These are phyloP conservation scores for Styphnolobium japonicum DNA, from an alignment of 306 rosid genomes.

Conservation along the genomic window DNA sequence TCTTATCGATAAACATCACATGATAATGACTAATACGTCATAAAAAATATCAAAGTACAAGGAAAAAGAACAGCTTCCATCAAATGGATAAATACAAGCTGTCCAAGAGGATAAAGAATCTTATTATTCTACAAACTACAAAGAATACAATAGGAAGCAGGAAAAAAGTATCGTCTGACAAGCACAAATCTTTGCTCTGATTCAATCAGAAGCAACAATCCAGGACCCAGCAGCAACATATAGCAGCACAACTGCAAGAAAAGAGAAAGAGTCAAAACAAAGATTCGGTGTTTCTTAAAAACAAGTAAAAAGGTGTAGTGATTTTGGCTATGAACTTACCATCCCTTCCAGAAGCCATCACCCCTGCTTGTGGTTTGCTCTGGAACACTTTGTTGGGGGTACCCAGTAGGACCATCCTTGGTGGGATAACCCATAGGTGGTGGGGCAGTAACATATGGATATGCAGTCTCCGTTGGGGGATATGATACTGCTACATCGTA, in stretches of 20 bases:
- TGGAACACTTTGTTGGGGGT: constrained; percentile 1
- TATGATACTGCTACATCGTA: neutral
- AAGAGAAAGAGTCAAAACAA: neutral
- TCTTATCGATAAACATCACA: neutral
- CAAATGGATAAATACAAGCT: neutral
- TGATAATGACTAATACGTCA: neutral
- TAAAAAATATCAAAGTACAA: neutral
- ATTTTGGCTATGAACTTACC: constrained; percentile 9
- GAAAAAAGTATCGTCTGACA: neutral
- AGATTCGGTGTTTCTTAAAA: neutral
- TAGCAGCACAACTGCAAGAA: constrained; percentile 29
- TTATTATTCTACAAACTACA: constrained; percentile 10
- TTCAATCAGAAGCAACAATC: constrained; percentile 24
- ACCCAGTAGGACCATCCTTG: neutral
- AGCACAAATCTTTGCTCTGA: neutral
- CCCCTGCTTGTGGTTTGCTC: constrained; percentile 23
- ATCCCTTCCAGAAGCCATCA: constrained; percentile 39
- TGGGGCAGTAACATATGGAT: constrained; percentile 9
- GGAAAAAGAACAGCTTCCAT: neutral
- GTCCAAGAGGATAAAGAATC: neutral
- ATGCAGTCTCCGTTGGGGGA: neutral
- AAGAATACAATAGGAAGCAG: constrained; percentile 20
- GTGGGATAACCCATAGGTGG: constrained; percentile 21
- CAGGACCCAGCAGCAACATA: constrained; percentile 40
- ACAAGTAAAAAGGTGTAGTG: neutral